Evolutionary conservation across 345 rosid genomes (phyloP).

Genomic region (Acer saccharum): DNA sequence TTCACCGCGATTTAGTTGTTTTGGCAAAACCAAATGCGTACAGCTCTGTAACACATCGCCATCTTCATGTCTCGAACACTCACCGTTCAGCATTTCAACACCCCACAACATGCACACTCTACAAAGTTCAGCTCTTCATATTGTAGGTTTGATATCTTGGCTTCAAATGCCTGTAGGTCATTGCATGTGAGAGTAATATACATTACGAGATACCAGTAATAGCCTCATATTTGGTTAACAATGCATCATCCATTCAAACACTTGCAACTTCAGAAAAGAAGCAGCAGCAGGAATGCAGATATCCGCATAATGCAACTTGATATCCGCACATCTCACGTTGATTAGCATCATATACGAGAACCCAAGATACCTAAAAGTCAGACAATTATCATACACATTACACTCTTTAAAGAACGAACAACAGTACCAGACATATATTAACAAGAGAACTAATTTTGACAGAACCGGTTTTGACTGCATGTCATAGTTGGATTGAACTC

Average conservation of each 20-base stretch:
- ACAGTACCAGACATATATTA: background rate
- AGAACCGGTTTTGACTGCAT: background rate
- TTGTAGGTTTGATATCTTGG: background rate
- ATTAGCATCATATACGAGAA: conserved; percentile 17
- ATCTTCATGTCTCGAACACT: background rate
- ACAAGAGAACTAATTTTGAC: background rate
- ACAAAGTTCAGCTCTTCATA: background rate
- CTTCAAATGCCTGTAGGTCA: background rate
- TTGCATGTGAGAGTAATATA: no score
- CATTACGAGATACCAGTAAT: no score
- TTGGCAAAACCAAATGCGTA: background rate
- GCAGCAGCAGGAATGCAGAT: background rate
- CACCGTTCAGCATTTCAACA: background rate
- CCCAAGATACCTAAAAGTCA: conserved; percentile 29
- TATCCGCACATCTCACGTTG: background rate
- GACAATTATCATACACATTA: background rate
- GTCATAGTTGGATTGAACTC: background rate
- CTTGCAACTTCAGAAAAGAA: background rate
- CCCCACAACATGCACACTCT: background rate
- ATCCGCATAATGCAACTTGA: background rate
- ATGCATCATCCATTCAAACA: background rate
- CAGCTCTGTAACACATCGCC: background rate
- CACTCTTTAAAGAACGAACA: background rate
- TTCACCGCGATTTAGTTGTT: background rate
- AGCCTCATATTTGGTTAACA: background rate